phyloP scores from a whole-genome alignment of 768 basidiomycete genomes.

The Hortiboletus flavorubellus region DNA sequence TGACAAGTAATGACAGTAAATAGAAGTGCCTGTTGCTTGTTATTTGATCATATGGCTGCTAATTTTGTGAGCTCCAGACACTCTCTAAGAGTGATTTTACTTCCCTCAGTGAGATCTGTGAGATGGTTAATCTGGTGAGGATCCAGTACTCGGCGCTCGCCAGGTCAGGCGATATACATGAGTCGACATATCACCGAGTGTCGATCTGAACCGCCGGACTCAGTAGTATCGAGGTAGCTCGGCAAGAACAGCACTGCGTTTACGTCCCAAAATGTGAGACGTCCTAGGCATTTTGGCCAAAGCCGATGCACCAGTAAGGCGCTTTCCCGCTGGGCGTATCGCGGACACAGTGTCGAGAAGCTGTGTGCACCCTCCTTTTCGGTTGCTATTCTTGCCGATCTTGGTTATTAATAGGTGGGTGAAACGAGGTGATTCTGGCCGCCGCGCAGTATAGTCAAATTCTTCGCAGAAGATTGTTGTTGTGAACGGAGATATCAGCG shows the following conservation, averaged over 20 bases:
- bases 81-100: no score
- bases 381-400: background rate
- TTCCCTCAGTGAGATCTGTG: no score
- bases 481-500: background rate
- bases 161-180: no score
- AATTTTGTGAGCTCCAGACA: no score
- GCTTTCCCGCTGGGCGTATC: background rate
- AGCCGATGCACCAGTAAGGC: background rate
- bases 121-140: background rate
- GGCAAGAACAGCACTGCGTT: no score
- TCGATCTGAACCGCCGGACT: no score
- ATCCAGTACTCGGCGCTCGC: no score
- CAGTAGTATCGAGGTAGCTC: no score
- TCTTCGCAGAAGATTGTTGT: background rate
- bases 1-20: no score
- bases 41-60: no score
- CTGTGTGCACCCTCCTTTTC: background rate
- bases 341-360: background rate
- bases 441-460: background rate
- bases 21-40: no score
- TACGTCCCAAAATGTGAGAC: background rate
- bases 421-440: background rate
- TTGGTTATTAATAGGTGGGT: background rate
- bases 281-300: background rate
- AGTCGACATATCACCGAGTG: no score